phyloP scores from a whole-genome alignment of 1,284 basidiomycete species.

The Ganoderma lingzhi region DNA sequence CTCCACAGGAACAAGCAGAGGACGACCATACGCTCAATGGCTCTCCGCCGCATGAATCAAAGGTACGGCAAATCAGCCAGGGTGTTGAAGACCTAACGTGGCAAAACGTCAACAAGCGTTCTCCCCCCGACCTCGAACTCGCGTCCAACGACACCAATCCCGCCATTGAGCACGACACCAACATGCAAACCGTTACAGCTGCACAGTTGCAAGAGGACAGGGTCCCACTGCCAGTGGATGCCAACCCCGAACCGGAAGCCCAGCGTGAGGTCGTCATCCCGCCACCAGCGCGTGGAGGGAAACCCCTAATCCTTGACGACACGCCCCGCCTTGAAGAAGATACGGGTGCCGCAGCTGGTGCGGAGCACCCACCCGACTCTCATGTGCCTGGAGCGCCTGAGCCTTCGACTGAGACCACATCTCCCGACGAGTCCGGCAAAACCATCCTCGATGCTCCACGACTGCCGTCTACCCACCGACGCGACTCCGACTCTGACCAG shows the following conservation, averaged over 20 bases:
- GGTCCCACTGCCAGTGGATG: neutral
- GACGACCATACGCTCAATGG: conserved; percentile 49
- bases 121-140: conserved; percentile 26
- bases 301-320: conserved; percentile 34
- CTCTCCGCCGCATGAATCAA: conserved; percentile 76
- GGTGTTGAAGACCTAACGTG: conserved; percentile 79
- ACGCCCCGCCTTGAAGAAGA: conserved; percentile 36
- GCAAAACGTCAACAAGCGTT: conserved; percentile 55
- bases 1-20: conserved; percentile 68
- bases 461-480: conserved; percentile 27
- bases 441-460: conserved; percentile 11
- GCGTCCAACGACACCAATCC: conserved; percentile 24
- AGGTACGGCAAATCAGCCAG: conserved; percentile 78
- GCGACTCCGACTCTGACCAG: conserved; percentile 49
- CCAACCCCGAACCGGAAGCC: neutral
- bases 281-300: conserved; percentile 29
- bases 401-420: conserved; percentile 9
- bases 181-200: conserved; percentile 5
- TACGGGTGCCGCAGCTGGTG: conserved; percentile 37
- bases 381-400: conserved; percentile 28
- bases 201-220: neutral
- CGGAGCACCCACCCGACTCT: conserved; percentile 36
- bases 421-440: neutral
- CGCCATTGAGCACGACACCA: neutral
- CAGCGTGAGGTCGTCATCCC: conserved; percentile 15